Percentiles rank a stretch among this genome's conserved stretches.
Conservation (phyloP, 2,329 filamentous ascomycete genomes). For the Magnaporthales sp. region DNA sequence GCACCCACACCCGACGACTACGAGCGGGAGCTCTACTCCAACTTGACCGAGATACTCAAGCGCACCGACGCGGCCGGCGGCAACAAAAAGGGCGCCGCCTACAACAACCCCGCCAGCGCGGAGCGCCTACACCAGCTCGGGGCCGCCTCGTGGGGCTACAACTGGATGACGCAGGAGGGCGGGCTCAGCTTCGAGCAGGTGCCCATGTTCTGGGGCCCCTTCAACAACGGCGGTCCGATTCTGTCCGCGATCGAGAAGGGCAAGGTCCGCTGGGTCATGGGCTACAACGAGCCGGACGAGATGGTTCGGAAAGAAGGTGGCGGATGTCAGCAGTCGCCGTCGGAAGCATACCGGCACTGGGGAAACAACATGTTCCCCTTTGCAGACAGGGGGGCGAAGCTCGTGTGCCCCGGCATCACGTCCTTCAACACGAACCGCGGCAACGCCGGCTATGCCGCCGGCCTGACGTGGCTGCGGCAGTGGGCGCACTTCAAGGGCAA, state of each 20-base stretch:
- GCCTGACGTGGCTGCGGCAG: constrained; percentile 9
- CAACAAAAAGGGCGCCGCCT: constrained; percentile 11
- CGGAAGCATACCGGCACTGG: constrained; percentile 8
- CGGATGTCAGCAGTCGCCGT: constrained; percentile 6
- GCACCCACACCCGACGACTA: background rate
- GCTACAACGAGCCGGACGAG: constrained; percentile 13
- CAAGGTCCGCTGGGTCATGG: constrained; percentile 10
- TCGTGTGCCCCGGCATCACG: constrained; percentile 11
- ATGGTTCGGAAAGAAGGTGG: constrained; percentile 4
- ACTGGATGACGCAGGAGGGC: constrained; percentile 8
- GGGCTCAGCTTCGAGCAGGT: constrained; percentile 10
- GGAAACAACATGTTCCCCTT: constrained; percentile 11
- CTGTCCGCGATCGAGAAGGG: constrained; percentile 6
- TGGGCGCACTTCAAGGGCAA: constrained; percentile 6
- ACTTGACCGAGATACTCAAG: background rate
- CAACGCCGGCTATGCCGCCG: constrained; percentile 9
- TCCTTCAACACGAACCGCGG: constrained; percentile 7
- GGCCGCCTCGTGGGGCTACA: constrained; percentile 10
- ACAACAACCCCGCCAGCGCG: constrained; percentile 8
- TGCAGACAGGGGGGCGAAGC: constrained; percentile 6
- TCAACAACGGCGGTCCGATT: constrained; percentile 2
- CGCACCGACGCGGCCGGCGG: constrained; percentile 9
- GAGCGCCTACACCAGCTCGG: constrained; percentile 5
- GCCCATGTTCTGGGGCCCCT: constrained; percentile 10
- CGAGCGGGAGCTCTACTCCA: background rate